Percentiles rank a stretch among this genome's conserved stretches.
Conservation (phyloP, 2,329 filamentous ascomycete species). For the Venturia carpophila region DNA sequence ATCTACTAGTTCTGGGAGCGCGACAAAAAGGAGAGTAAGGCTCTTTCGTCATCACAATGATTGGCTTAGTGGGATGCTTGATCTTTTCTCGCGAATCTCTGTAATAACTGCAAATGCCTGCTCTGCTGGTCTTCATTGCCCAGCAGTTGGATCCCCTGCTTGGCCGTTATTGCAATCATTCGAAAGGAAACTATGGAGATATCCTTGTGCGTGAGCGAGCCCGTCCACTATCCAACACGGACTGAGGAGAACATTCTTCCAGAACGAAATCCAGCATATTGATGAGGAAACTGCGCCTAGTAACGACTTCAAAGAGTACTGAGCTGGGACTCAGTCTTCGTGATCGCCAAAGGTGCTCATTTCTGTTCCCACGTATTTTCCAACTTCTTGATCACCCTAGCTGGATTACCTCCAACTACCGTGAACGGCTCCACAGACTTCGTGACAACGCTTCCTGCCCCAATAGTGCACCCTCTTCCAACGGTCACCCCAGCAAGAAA, state of each 20-base stretch:
- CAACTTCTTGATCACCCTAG: slow-evolving; percentile 24
- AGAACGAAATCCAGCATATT: background rate
- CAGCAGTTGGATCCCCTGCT: background rate
- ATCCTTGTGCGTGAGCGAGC: background rate
- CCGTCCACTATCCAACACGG: background rate
- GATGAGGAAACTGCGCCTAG: background rate
- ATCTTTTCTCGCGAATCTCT: background rate
- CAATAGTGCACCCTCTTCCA: slow-evolving; percentile 64
- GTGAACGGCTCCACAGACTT: slow-evolving; percentile 60
- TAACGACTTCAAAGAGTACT: background rate
- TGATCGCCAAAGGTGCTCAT: background rate
- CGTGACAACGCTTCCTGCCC: slow-evolving; percentile 76
- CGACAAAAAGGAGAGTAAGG: background rate
- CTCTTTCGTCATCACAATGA: background rate
- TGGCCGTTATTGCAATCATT: background rate
- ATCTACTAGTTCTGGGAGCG: background rate
- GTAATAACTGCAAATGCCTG: background rate
- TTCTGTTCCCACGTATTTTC: background rate
- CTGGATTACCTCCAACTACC: slow-evolving; percentile 61
- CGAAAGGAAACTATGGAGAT: background rate
- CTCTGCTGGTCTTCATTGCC: background rate
- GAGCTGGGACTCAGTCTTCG: background rate
- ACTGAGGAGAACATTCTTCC: background rate
- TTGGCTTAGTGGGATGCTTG: background rate
- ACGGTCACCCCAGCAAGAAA: slow-evolving; percentile 72